Base-by-base conservation (phyloP, 2,329 filamentous ascomycete genomes). In the Juglanconis sp. region DNA sequence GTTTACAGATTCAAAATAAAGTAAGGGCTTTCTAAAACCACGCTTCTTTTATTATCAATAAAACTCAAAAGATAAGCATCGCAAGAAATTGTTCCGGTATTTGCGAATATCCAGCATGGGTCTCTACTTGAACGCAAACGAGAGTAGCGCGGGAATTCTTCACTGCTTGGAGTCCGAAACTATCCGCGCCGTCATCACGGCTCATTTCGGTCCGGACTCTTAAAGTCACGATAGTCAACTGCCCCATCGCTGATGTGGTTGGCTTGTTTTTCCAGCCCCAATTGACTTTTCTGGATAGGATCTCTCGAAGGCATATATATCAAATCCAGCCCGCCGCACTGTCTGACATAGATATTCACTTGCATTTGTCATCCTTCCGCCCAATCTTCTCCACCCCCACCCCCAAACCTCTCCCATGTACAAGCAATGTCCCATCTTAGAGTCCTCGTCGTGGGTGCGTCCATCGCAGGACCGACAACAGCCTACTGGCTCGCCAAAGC, bases 361-460 rank as follows among this genome's bases (percentile, higher is more conserved):
- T 24, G 2, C 17, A 24, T 24, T 24, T 24, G 17, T 24, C 17
- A 24, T 24, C 17, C 17, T 24, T 24, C 17, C 17, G 17, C 17
- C 17, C 17, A 24, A 24, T 42, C 38, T 6, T 42, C 5, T 42
- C 36, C 36, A 8, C 38, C n/a, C 38, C 38, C 38, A 2, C n/a
- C 38, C 4, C 9, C 38, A 9, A 17, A 13, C 24, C 51, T 42
- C 31, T 15, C 10, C 8, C 13, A 24, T 53, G 40, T 13, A 13
- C 11, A 42, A 34, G 54, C 35, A 56, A 68, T 69, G 67, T 62
- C 67, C 40, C 55, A 56, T 9, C 49, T 70, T 67, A 71, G 58
- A 70, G 63, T 76, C 47, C 71, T 75, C 56, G 71, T 76, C 57
- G 67, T 67, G 17, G 68, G 68, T 34, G 67, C 64, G 1, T 67